Base-by-base conservation (phyloP, 129 eudicot species). In the Flaveria bidentis region DNA sequence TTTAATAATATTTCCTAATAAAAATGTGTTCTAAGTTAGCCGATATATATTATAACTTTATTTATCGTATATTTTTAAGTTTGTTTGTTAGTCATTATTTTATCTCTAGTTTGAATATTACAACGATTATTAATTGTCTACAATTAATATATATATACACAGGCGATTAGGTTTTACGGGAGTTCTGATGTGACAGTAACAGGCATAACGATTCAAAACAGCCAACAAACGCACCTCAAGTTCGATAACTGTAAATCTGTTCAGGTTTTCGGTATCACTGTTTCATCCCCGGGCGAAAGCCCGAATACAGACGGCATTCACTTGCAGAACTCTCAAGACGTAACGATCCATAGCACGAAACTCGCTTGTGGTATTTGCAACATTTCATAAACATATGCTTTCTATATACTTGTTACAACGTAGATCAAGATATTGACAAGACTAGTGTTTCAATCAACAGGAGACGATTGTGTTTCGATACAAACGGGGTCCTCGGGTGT, bases 301-400 rank as follows among this genome's bases (percentile, higher is more conserved):
- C 96, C 96, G 9, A 92, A 92, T 46, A 92, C 97, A 3, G 96
- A 92, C 18, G 97, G 97, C 39, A 92, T 92, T 63, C 97, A 92
- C 80, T 73, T 92, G 15, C 93, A 83, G 80, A 89, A 89, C 87
- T 80, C 96, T 63, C 83, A 86, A 80, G 78, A 92, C 41, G 97
- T 89, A 51, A 30, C 73, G 3, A 86, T 92, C 61, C 85, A 81
- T 36, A 81, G 60, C 50, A 86, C 77, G 50, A 67, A 81, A 61
- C 86, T 92, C 20, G 86, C 91, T 16, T 87, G 92, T 36, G 97
- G 96, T 92, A 89, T 18, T 14, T 49, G 16, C 0, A 14, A 78
- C 58, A 39, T 3, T 46, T 46, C 17, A 1, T 28, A 46, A 14
- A 36, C 58, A 75, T 26, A 23, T 2, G 23, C 36, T 30, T n/a